phyloP scores from a whole-genome alignment of 2,329 filamentous ascomycete species.

The Daldinia eschscholtzii region DNA sequence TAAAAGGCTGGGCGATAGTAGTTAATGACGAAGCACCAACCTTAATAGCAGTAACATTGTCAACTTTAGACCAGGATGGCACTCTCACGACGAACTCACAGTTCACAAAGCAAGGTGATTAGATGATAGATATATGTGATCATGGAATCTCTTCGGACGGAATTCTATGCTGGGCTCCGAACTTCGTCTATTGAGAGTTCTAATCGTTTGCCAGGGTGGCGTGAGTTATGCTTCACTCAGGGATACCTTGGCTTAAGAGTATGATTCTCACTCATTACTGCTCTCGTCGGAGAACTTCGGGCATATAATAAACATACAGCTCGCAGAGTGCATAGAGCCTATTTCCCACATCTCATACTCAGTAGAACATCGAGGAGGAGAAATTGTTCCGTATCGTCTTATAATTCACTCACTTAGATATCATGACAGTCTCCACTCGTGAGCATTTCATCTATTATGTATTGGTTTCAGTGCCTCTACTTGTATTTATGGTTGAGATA shows the following conservation, averaged over 20 bases:
- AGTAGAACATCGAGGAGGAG: conserved; percentile 4
- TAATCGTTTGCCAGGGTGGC: conserved; percentile 1
- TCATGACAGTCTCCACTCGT: neutral
- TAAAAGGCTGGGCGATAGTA: neutral
- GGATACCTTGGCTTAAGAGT: neutral
- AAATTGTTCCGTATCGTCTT: neutral
- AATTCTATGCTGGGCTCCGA: neutral
- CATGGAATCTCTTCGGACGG: neutral
- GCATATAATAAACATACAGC: conserved; percentile 15
- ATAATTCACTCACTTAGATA: neutral
- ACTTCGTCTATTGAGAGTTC: neutral
- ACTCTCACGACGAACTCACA: neutral
- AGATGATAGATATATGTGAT: neutral
- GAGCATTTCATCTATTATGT: neutral
- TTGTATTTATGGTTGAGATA: neutral
- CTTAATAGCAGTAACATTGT: conserved; percentile 13
- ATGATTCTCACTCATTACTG: neutral
- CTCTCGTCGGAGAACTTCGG: conserved; percentile 1
- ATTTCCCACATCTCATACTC: conserved; percentile 14
- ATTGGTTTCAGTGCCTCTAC: neutral
- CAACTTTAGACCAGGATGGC: neutral
- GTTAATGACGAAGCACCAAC: conserved; percentile 24
- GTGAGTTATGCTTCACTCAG: conserved; percentile 6
- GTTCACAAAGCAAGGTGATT: neutral
- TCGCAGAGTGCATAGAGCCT: conserved; percentile 34